phyloP scores from a whole-genome alignment of 768 basidiomycete species.

The Collybiopsis luxurians region DNA sequence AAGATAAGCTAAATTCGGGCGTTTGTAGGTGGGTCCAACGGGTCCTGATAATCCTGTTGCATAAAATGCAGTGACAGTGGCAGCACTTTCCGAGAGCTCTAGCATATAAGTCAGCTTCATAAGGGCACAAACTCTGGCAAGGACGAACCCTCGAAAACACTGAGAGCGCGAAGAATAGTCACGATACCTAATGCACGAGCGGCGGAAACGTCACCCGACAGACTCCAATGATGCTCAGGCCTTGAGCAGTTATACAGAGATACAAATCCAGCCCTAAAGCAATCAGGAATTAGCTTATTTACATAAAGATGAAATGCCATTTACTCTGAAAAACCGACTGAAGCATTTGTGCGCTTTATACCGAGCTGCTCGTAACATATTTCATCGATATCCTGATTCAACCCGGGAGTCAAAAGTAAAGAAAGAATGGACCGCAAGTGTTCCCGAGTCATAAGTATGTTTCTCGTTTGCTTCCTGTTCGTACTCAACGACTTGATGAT shows the following conservation, averaged over 20 bases:
- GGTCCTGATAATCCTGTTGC: conserved; percentile 62
- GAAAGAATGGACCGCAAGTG: conserved; percentile 62
- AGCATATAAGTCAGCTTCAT: neutral
- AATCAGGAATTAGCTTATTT: neutral
- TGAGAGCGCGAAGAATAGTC: conserved; percentile 64
- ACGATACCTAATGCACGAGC: conserved; percentile 65
- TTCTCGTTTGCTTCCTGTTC: conserved; percentile 37
- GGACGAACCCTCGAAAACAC: conserved; percentile 66
- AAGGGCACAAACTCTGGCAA: neutral
- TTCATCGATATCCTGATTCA: conserved; percentile 68
- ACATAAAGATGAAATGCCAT: conserved; percentile 8
- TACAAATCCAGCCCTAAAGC: conserved; percentile 33
- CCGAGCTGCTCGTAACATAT: conserved; percentile 61
- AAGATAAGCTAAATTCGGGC: conserved; percentile 71
- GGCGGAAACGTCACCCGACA: conserved; percentile 71
- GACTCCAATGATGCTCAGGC: conserved; percentile 59
- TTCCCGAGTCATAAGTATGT: conserved; percentile 45
- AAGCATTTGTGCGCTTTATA: conserved; percentile 32
- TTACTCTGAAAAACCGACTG: conserved; percentile 52
- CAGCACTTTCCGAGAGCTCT: conserved; percentile 71
- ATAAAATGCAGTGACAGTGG: conserved; percentile 79
- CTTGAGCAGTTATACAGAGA: conserved; percentile 37
- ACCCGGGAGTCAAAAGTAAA: conserved; percentile 61
- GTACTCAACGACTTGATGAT: conserved; percentile 52
- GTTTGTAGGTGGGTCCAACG: conserved; percentile 58